Conservation (phyloP, 1,284 basidiomycete genomes). For the Moniliophthora roreri region DNA sequence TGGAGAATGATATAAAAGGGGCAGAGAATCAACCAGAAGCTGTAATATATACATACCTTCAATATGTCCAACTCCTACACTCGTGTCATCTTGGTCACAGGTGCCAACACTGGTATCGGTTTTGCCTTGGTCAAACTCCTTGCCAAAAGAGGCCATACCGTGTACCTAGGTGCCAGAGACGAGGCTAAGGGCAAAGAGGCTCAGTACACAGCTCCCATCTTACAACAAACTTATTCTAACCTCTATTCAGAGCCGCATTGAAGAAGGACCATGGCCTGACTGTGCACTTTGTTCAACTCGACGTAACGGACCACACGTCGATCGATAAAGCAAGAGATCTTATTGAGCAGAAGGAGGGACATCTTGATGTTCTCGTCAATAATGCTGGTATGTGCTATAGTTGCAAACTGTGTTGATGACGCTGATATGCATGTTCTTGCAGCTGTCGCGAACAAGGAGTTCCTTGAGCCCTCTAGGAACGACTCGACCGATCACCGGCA, state of each 20-base stretch:
- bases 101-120: constrained; percentile 19
- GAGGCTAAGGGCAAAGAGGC: constrained; percentile 18
- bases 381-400: constrained; percentile 38
- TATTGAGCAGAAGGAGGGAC: constrained; percentile 40
- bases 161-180: constrained; percentile 19
- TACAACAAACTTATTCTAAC: not conserved
- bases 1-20: no score
- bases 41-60: no score
- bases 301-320: constrained; percentile 33
- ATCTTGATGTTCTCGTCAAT: constrained; percentile 47
- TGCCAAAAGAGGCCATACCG: constrained; percentile 18
- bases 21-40: no score
- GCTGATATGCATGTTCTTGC: constrained; percentile 14
- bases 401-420: no score
- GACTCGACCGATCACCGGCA: constrained; percentile 32
- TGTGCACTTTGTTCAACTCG: constrained; percentile 33
- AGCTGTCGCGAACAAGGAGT: constrained; percentile 27
- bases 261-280: constrained; percentile 25
- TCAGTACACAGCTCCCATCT: not conserved
- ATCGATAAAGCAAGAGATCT: constrained; percentile 31
- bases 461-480: constrained; percentile 32
- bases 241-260: constrained; percentile 19
- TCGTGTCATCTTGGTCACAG: constrained; percentile 14
- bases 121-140: constrained; percentile 19
- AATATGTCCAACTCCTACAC: no score